phyloP scores from a whole-genome alignment of 768 basidiomycete genomes.

The Podaxis mareebaensis region DNA sequence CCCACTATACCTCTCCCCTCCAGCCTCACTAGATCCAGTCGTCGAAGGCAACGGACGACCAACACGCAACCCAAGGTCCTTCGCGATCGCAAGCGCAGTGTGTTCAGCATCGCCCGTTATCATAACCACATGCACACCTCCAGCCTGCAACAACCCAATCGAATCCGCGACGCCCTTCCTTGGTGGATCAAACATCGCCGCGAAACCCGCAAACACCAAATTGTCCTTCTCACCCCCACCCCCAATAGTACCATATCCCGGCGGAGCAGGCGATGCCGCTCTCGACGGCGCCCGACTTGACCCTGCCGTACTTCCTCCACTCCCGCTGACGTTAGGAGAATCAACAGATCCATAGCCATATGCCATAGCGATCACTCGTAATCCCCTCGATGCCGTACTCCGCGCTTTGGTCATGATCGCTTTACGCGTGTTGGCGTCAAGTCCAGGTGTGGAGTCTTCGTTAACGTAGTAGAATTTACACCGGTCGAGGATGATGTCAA shows the following conservation, averaged over 20 bases:
- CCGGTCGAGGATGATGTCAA: conserved; percentile 82
- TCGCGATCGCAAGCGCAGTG: conserved; percentile 88
- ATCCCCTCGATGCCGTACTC: conserved; percentile 68
- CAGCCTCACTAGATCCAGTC: conserved; percentile 39
- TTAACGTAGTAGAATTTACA: conserved; percentile 91
- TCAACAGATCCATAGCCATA: conserved; percentile 74
- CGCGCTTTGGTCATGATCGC: conserved; percentile 74
- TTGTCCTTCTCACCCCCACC: conserved; percentile 41
- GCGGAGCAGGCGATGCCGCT: conserved; percentile 26
- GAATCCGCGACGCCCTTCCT: conserved; percentile 92
- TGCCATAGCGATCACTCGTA: conserved; percentile 91
- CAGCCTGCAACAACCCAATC: conserved; percentile 74
- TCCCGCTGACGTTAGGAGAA: conserved; percentile 23
- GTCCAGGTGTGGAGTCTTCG: conserved; percentile 81
- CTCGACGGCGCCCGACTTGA: conserved; percentile 28
- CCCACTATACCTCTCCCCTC: conserved; percentile 31
- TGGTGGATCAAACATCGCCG: conserved; percentile 95
- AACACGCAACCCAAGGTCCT: conserved; percentile 78
- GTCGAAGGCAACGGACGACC: conserved; percentile 42
- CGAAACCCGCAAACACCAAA: conserved; percentile 89
- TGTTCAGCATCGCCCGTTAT: conserved; percentile 95
- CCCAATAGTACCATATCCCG: conserved; percentile 5
- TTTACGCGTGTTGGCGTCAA: conserved; percentile 68
- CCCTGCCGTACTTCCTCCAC: conserved; percentile 22
- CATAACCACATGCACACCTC: conserved; percentile 97